Evolutionary conservation across 2,329 filamentous ascomycete genomes (phyloP).

Genomic region (Aspergillus uvarum): DNA sequence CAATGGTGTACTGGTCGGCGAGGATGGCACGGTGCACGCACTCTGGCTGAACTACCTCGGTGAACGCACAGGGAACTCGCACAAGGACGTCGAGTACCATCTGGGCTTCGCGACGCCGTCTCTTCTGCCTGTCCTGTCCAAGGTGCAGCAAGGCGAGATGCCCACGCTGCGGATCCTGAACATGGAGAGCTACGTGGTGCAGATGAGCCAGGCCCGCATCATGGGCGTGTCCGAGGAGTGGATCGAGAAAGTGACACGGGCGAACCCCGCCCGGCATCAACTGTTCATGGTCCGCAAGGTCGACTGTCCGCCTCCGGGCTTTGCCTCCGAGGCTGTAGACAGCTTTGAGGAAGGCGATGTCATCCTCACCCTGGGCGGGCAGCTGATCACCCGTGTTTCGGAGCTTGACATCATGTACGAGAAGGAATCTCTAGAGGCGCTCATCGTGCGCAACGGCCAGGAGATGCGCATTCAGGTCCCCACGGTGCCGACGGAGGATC

Average conservation of each 20-base stretch:
- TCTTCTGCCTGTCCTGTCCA: constrained; percentile 79
- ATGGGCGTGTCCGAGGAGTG: constrained; percentile 97
- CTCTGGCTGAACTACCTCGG: constrained; percentile 97
- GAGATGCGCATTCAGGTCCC: constrained; percentile 75
- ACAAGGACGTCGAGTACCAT: constrained; percentile 94
- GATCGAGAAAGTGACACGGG: constrained; percentile 85
- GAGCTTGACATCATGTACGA: constrained; percentile 97
- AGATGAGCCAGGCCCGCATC: constrained; percentile 94
- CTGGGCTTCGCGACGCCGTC: constrained; percentile 87
- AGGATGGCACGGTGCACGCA: constrained; percentile 90
- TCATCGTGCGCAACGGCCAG: constrained; percentile 81
- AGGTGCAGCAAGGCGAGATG: constrained; percentile 75
- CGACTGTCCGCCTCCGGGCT: constrained; percentile 56
- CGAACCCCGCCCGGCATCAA: constrained; percentile 90
- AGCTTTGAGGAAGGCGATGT: constrained; percentile 87
- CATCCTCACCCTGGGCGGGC: constrained; percentile 83
- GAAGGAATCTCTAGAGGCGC: constrained; percentile 75
- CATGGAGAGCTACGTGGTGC: constrained; percentile 90
- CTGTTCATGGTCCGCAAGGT: constrained; percentile 98
- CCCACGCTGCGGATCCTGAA: constrained; percentile 88
- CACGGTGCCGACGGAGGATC: constrained; percentile 82
- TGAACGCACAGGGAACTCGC: constrained; percentile 73
- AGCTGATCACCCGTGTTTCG: constrained; percentile 87
- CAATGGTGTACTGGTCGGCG: constrained; percentile 84
- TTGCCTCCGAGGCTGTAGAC: constrained; percentile 46